Percentiles rank a stretch among this genome's conserved stretches.
phyloP scores from a whole-genome alignment of 345 rosid genomes.

The Cardamine occulta region DNA sequence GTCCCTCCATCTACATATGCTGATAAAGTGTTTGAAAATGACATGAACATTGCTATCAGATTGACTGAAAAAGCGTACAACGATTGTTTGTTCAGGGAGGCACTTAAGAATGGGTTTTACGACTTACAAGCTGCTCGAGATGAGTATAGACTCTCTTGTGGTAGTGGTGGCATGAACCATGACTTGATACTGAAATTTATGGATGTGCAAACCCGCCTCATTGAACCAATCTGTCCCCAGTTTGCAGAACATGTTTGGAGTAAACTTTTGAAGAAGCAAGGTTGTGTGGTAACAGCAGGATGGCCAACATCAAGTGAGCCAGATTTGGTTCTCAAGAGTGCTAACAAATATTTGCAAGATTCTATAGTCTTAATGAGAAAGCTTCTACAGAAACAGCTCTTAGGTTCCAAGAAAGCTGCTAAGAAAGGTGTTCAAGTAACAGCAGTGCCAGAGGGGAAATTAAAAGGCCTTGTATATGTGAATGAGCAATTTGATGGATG shows the following conservation, averaged over 20 bases:
- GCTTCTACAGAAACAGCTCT: constrained; percentile 71
- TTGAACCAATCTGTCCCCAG: constrained; percentile 92
- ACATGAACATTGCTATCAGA: constrained; percentile 75
- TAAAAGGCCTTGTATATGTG: constrained; percentile 70
- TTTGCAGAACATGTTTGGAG: constrained; percentile 92
- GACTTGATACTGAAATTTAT: constrained; percentile 70
- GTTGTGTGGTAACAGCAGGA: constrained; percentile 81
- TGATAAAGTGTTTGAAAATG: constrained; percentile 85
- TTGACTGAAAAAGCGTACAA: constrained; percentile 70
- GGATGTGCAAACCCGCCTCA: constrained; percentile 93
- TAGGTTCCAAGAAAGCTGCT: constrained; percentile 69
- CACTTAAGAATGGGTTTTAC: constrained; percentile 57
- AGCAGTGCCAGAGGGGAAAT: constrained; percentile 52
- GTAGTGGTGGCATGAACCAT: constrained; percentile 71
- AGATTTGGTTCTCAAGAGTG: constrained; percentile 74
- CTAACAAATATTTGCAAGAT: constrained; percentile 91
- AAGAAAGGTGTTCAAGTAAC: constrained; percentile 68
- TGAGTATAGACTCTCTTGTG: constrained; percentile 88
- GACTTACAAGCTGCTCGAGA: constrained; percentile 96
- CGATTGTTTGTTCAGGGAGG: constrained; percentile 61
- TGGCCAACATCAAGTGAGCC: constrained; percentile 84
- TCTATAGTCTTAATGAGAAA: constrained; percentile 79
- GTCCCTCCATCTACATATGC: constrained; percentile 80
- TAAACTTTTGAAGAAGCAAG: constrained; percentile 74
- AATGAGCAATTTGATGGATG: constrained; percentile 84